Percentiles rank a stretch among this genome's conserved stretches.
Evolutionary conservation across 768 basidiomycete genomes (phyloP).

Genomic region (Lactarius quietus): DNA sequence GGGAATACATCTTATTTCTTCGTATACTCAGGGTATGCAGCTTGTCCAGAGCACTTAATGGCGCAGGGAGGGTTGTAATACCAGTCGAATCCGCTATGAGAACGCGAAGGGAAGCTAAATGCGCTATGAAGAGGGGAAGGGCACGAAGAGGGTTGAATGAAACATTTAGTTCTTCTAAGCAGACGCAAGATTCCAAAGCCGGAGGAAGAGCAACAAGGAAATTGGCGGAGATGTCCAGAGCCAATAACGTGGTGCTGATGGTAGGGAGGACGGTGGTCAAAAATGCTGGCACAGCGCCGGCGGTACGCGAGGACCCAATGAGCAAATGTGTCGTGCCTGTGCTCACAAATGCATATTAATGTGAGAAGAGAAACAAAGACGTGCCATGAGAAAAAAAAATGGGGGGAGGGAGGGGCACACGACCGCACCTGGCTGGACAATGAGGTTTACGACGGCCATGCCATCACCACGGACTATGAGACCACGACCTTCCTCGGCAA

Average conservation of each 20-base stretch:
- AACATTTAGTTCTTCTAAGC: constrained; percentile 90
- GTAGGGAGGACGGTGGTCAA: constrained; percentile 66
- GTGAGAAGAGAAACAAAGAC: constrained; percentile 6
- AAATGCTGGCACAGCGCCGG: constrained; percentile 73
- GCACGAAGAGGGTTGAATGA: constrained; percentile 87
- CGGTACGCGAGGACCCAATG: constrained; percentile 74
- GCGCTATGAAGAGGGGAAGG: constrained; percentile 85
- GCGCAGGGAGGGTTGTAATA: constrained; percentile 69
- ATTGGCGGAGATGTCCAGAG: constrained; percentile 90
- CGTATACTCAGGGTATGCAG: constrained; percentile 89
- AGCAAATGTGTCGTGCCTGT: constrained; percentile 92
- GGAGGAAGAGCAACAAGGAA: constrained; percentile 81
- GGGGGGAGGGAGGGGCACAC: neutral
- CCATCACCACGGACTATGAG: constrained; percentile 73
- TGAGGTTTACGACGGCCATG: constrained; percentile 55
- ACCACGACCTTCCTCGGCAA: constrained; percentile 84
- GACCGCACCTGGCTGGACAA: constrained; percentile 66
- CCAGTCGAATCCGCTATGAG: constrained; percentile 92
- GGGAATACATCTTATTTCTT: constrained; percentile 79
- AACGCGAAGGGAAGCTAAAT: constrained; percentile 74
- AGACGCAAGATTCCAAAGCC: constrained; percentile 71
- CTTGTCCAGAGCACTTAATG: constrained; percentile 67
- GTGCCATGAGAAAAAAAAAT: neutral
- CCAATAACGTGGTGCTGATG: constrained; percentile 75
- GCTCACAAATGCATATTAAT: neutral